These are phyloP conservation scores for Aspergillus ochraceoroseus DNA, from an alignment of 2,329 filamentous ascomycete species.

Conservation along the genomic window DNA sequence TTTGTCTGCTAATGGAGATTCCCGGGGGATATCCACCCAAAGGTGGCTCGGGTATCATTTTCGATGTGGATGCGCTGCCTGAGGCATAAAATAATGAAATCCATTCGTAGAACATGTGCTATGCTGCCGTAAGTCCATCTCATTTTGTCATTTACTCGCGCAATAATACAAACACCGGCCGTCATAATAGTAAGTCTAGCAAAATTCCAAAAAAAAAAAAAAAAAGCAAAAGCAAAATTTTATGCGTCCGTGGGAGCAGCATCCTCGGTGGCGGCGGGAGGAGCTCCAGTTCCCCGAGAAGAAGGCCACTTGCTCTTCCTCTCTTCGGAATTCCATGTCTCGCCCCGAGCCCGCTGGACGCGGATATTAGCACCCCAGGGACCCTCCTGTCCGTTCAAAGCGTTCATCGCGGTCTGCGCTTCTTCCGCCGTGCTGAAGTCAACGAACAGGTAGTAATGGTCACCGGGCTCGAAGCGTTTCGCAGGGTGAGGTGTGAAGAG, in stretches of 20 bases:
- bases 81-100: no score
- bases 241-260: not conserved
- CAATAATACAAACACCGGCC: no score
- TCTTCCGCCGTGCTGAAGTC: constrained; percentile 55
- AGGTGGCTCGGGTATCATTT: no score
- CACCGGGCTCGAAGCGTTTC: constrained; percentile 50
- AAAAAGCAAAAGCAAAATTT: not conserved
- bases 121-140: constrained; percentile 1
- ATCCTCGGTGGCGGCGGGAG: not conserved
- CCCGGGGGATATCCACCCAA: no score
- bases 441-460: constrained; percentile 63
- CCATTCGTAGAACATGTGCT: no score
- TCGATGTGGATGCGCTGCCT: no score
- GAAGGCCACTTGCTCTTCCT: constrained; percentile 23
- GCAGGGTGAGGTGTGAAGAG: constrained; percentile 56
- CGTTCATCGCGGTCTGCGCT: constrained; percentile 49
- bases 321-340: constrained; percentile 31
- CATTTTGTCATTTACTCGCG: not conserved
- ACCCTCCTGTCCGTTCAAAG: constrained; percentile 39
- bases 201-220: no score
- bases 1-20: no score
- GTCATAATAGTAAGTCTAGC: not conserved
- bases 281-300: constrained; percentile 11
- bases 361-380: constrained; percentile 40
- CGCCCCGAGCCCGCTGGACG: constrained; percentile 41